These are phyloP conservation scores for Pseudocercospora cruenta DNA, from an alignment of 2,329 filamentous ascomycete species.

Conservation along the genomic window DNA sequence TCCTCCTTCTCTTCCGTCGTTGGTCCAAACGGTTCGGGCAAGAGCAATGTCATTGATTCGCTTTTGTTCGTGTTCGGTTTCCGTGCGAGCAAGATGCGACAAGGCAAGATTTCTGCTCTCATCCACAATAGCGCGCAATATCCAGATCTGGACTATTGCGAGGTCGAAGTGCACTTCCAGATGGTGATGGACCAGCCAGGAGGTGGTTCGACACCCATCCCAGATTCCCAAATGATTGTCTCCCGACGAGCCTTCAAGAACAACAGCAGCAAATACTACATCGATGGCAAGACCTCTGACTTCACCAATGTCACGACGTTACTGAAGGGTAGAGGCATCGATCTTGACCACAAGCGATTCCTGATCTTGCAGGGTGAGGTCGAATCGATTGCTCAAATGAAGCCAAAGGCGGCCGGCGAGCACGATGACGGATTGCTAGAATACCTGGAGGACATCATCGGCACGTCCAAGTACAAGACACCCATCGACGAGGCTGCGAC, in stretches of 20 bases:
- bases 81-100: slow-evolving; percentile 97
- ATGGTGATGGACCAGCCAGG: slow-evolving; percentile 87
- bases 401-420: slow-evolving; percentile 90
- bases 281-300: slow-evolving; percentile 85
- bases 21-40: slow-evolving; percentile 95
- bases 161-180: slow-evolving; percentile 95
- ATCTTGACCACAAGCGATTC: slow-evolving; percentile 97
- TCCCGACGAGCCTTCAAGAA: slow-evolving; percentile 96
- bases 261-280: slow-evolving; percentile 97
- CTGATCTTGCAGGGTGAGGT: slow-evolving; percentile 96
- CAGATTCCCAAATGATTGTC: slow-evolving; percentile 82
- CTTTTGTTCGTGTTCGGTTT: slow-evolving; percentile 99
- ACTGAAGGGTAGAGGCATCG: slow-evolving; percentile 83
- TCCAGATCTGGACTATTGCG: slow-evolving; percentile 84
- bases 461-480: slow-evolving; percentile 96
- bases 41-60: slow-evolving; percentile 98
- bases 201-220: slow-evolving; percentile 75
- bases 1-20: slow-evolving; percentile 97
- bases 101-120: slow-evolving; percentile 95
- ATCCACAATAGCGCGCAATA: slow-evolving; percentile 94
- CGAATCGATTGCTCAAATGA: slow-evolving; percentile 99
- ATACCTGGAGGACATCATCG: slow-evolving; percentile 97
- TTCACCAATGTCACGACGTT: slow-evolving; percentile 90
- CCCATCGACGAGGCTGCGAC: slow-evolving; percentile 92
- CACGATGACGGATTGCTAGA: slow-evolving; percentile 95